Base-by-base conservation (phyloP, 768 basidiomycete species). In the Plicaturopsis crispa region DNA sequence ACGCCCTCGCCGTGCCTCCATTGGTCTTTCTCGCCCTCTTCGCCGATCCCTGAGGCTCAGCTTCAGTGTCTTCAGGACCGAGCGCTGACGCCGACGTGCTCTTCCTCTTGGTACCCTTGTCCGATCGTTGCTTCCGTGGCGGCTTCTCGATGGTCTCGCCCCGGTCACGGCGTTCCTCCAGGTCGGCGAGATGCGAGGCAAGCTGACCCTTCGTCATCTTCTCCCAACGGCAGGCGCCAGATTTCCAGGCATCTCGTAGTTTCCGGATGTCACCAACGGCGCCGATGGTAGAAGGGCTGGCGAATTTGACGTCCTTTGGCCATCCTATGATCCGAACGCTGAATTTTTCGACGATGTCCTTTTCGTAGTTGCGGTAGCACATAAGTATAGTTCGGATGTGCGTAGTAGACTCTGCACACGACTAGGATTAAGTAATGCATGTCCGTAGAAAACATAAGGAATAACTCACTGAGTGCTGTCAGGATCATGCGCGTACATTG, bases 201-300 rank as follows among this genome's bases (percentile, higher is more conserved):
- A 41, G 8, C n/a, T 41, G 23, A 3, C 34, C 33, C 16, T 2
- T 11, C 2, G 35, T n/a, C 19, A 41, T 13, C 4, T 6, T 30
- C 16, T 18, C 35, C 40, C 40, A 41, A 34, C 36, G 35, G 24
- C 40, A 41, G 4, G 7, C 36, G 12, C 24, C 23, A 26, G 4
- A 5, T 26, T 37, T 41, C 23, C 23, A 28, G n/a, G 33, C 40
- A n/a, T 41, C 40, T 6, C 35, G 35, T 17, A 41, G 40, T 22
- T 41, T 41, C 6, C 35, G 17, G 20, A 41, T 24, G n/a, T 41
- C 40, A 5, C 19, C 20, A 5, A 41, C 40, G 2, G 35, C 36
- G 8, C 23, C 33, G 5, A 45, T 21, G 4, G 21, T 38, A 10
- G 26, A 32, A 10, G 44, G 36, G 23, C 26, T 41, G 5, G 14